Base-by-base conservation (phyloP, 169 alveolate genomes). In the Plasmodium gonderi region DNA sequence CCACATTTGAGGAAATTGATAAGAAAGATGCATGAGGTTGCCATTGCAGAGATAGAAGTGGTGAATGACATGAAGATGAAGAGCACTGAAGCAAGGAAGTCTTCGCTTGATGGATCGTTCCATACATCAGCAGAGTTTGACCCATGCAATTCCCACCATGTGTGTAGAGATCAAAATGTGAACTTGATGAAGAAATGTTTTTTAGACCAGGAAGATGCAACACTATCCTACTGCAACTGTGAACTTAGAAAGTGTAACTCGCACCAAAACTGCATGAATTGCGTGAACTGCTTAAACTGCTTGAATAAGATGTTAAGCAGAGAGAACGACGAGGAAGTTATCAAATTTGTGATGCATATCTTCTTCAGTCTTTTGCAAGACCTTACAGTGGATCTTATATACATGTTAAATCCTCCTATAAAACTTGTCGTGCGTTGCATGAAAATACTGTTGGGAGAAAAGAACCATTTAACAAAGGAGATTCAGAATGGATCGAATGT, bases 391-490 rank as follows among this genome's bases (percentile, higher is more conserved):
- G 94, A 90, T 40, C 36, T 49, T 31, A 65, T 90, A 90, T 90
- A 78, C 80, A 45, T 90, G 64, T 77, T 65, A 23, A 90, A 78
- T 36, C 94, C 94, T 11, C 77, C 90, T 4, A 26, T 64, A 69
- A 60, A 90, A 64, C 17, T 76, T 0, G 29, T 90, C n/a, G 91
- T 79, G 23, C 33, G 7, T 3, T 76, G 29, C 11, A 49, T 90
- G 80, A 33, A 79, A 68, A 68, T 6, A 12, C 74, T 90, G 9
- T 51, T 77, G 72, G 65, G 51, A 26, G 47, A 38, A 36, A 72
- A 72, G 38, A 64, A 89, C 6, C 14, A 23, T n/a, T 12, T 4
- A 49, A 26, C 67, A 7, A 49, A 12, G 68, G 3, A 26, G 68
- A 51, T 20, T 8, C 2, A 47, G 67, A 17, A 9, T n/a, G n/a